Conservation (phyloP, 192 early-diverging fungal species). For the Coemansia sp. region DNA sequence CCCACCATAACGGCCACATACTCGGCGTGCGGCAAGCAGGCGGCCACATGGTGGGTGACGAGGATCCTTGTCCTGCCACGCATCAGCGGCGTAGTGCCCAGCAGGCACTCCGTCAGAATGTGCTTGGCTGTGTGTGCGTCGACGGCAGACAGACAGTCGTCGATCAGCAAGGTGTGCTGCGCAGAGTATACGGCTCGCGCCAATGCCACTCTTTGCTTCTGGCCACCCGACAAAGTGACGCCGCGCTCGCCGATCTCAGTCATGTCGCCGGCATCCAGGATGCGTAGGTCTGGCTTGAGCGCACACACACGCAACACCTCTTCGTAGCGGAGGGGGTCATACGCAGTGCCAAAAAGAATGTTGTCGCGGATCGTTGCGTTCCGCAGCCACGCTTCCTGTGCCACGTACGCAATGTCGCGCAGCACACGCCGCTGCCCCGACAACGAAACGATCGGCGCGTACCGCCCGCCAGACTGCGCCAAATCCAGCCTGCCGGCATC, state of each 20-base stretch:
- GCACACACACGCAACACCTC: conserved; percentile 83
- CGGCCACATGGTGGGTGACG: conserved; percentile 82
- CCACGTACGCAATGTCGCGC: conserved; percentile 79
- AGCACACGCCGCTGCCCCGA: conserved; percentile 40
- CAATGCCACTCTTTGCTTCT: conserved; percentile 83
- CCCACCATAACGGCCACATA: conserved; percentile 62
- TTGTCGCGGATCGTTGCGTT: conserved; percentile 78
- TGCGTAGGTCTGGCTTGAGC: conserved; percentile 78
- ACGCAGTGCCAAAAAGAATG: conserved; percentile 80
- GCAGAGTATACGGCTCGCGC: conserved; percentile 81
- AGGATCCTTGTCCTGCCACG: conserved; percentile 76
- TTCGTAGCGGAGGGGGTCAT: conserved; percentile 70
- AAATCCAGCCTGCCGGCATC: conserved; percentile 5
- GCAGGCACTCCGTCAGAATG: conserved; percentile 74
- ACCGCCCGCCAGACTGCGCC: conserved; percentile 6
- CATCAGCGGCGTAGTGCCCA: conserved; percentile 65
- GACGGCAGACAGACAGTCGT: conserved; percentile 92
- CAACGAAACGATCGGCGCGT: conserved; percentile 24
- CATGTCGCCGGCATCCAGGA: conserved; percentile 77
- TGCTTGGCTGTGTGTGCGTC: conserved; percentile 92
- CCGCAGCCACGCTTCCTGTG: conserved; percentile 76
- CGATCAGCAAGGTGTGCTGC: conserved; percentile 67
- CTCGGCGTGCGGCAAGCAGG: conserved; percentile 57
- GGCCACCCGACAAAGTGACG: conserved; percentile 79
- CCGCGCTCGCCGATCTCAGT: conserved; percentile 96